Percentiles rank a stretch among this genome's conserved stretches.
These are phyloP conservation scores for Cyberlindnera suaveolens DNA, from an alignment of 805 yeast species.

Conservation along the genomic window DNA sequence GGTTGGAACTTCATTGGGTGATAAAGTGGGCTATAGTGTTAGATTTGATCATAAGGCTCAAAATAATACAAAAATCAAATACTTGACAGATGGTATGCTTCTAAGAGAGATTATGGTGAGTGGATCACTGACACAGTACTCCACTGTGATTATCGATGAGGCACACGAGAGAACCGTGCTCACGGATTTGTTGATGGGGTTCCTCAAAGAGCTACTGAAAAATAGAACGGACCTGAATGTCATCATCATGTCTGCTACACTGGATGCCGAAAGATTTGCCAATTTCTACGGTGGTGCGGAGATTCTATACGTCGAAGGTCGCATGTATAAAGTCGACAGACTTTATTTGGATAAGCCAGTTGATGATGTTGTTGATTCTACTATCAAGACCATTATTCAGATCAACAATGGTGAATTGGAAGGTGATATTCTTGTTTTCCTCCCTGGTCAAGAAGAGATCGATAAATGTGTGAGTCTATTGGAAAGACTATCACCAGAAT, in stretches of 20 bases:
- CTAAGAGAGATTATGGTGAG: slow-evolving; percentile 85
- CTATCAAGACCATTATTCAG: slow-evolving; percentile 69
- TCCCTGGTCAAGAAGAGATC: slow-evolving; percentile 97
- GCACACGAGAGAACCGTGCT: slow-evolving; percentile 95
- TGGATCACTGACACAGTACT: slow-evolving; percentile 53
- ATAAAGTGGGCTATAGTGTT: slow-evolving; percentile 86
- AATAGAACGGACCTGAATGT: slow-evolving; percentile 55
- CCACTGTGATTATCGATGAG: slow-evolving; percentile 83
- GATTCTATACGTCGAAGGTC: slow-evolving; percentile 84
- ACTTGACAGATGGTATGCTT: slow-evolving; percentile 96
- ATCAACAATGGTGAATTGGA: slow-evolving; percentile 64
- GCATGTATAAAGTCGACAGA: slow-evolving; percentile 77
- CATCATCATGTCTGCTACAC: slow-evolving; percentile 93
- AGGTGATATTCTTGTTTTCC: slow-evolving; percentile 89
- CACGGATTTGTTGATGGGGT: slow-evolving; percentile 86
- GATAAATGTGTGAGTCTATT: slow-evolving; percentile 71
- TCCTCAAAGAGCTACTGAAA: slow-evolving; percentile 60
- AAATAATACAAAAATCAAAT: slow-evolving; percentile 63
- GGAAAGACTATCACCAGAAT: slow-evolving; percentile 50
- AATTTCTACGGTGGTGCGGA: slow-evolving; percentile 73
- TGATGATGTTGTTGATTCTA: slow-evolving; percentile 80
- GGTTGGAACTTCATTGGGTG: slow-evolving; percentile 69
- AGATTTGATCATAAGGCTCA: slow-evolving; percentile 74
- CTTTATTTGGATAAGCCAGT: slow-evolving; percentile 56
- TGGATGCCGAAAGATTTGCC: slow-evolving; percentile 85